A percentile compares a stretch with the other conserved stretches of the same genome.
phyloP scores from a whole-genome alignment of 1,139 yeast genomes.

The Blastobotrys illinoisensis region DNA sequence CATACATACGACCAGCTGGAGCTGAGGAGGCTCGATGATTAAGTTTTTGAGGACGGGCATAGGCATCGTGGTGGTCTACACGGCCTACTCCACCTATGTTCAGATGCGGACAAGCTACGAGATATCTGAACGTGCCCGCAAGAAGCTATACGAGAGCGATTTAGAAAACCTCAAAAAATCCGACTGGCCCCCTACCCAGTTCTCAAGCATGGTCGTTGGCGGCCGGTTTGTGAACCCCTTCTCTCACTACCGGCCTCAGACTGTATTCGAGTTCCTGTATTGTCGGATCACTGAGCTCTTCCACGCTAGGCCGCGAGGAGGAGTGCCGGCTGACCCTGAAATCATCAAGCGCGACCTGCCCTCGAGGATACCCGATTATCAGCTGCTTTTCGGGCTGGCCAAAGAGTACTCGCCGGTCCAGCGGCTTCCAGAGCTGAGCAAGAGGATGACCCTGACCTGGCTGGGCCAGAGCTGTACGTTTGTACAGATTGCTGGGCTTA shows the following conservation, averaged over 20 bases:
- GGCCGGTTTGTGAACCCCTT: conserved; percentile 91
- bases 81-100: conserved; percentile 62
- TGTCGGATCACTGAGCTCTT: conserved; percentile 68
- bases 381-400: conserved; percentile 32
- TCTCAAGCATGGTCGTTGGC: conserved; percentile 47
- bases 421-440: conserved; percentile 29
- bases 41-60: conserved; percentile 38
- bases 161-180: conserved; percentile 31
- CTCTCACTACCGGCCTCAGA: conserved; percentile 84
- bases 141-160: conserved; percentile 19
- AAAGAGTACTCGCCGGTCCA: conserved; percentile 1
- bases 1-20: not conserved
- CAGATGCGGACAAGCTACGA: conserved; percentile 51
- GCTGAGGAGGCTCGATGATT: conserved; percentile 2
- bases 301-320: conserved; percentile 62
- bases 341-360: conserved; percentile 45
- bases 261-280: conserved; percentile 74
- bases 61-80: conserved; percentile 56
- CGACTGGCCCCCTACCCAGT: conserved; percentile 34
- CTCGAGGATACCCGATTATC: conserved; percentile 52
- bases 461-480: conserved; percentile 86
- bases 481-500: conserved; percentile 65
- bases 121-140: conserved; percentile 46
- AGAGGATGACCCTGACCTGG: conserved; percentile 75
- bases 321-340: conserved; percentile 50